A percentile compares a stretch with the other conserved stretches of the same genome.
phyloP scores from a whole-genome alignment of 2,329 filamentous ascomycete genomes.

The Colletotrichum sp. region DNA sequence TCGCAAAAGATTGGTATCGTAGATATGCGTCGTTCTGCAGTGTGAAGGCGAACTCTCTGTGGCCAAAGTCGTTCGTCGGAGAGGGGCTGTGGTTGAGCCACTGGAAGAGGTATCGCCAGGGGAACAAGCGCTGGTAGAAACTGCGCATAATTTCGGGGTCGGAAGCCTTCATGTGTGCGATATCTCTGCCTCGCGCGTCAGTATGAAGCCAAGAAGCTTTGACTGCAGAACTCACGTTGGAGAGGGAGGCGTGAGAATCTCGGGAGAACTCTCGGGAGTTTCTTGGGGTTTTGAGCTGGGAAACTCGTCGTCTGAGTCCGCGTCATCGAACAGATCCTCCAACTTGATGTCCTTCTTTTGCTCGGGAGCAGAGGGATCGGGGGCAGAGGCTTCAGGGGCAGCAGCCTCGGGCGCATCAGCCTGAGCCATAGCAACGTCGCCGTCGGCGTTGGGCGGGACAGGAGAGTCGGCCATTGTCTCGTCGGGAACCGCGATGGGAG shows the following conservation, averaged over 20 bases:
- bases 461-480: constrained; percentile 38
- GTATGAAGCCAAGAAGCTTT: neutral
- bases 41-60: constrained; percentile 96
- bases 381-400: constrained; percentile 31
- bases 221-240: constrained; percentile 41
- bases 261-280: constrained; percentile 47
- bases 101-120: constrained; percentile 92
- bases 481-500: constrained; percentile 32
- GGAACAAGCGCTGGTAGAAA: constrained; percentile 95
- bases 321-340: constrained; percentile 64
- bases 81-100: constrained; percentile 95
- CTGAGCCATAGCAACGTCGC: constrained; percentile 48
- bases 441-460: constrained; percentile 32
- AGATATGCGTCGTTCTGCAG: constrained; percentile 92
- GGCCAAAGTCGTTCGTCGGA: constrained; percentile 85
- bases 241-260: constrained; percentile 40
- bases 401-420: constrained; percentile 28
- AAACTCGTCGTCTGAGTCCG: constrained; percentile 67
- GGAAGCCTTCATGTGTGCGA: constrained; percentile 53
- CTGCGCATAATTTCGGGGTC: constrained; percentile 88
- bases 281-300: constrained; percentile 51
- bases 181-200: constrained; percentile 30
- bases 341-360: constrained; percentile 55
- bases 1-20: constrained; percentile 78
- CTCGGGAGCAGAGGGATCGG: constrained; percentile 24